phyloP scores from a whole-genome alignment of 2,329 filamentous ascomycete species.

The Dothideomycetes sp. region DNA sequence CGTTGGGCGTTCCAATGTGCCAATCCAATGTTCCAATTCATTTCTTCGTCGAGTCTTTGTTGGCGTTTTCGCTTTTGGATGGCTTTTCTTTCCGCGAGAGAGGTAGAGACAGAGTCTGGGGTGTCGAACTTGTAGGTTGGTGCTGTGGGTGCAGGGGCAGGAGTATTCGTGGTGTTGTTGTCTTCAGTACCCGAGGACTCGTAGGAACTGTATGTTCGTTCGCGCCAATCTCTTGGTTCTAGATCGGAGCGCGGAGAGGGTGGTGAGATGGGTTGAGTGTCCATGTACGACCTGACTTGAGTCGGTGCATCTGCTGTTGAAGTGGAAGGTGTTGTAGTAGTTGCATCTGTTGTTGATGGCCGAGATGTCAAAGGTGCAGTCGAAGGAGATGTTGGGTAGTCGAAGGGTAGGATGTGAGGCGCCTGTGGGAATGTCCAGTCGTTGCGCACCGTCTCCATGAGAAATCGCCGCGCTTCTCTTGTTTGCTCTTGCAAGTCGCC shows the following conservation, averaged over 20 bases:
- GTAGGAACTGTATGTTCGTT: conserved; percentile 33
- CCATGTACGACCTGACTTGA: neutral
- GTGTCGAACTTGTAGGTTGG: conserved; percentile 34
- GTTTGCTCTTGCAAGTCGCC: conserved; percentile 29
- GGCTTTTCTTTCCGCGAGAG: conserved; percentile 20
- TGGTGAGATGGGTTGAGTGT: conserved; percentile 10
- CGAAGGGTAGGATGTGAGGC: conserved; percentile 18
- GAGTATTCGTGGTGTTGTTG: conserved; percentile 12
- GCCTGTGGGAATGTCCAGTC: conserved; percentile 38
- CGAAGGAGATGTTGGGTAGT: neutral
- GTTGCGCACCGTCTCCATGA: conserved; percentile 34
- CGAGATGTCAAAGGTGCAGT: neutral
- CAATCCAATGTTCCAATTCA: conserved; percentile 68
- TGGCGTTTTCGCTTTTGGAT: conserved; percentile 31
- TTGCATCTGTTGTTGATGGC: neutral
- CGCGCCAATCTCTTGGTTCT: conserved; percentile 33
- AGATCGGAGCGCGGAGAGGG: conserved; percentile 16
- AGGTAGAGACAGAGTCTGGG: conserved; percentile 34
- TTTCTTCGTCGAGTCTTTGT: conserved; percentile 32
- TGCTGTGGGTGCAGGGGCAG: conserved; percentile 3
- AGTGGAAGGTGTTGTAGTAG: neutral
- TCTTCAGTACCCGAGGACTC: conserved; percentile 23
- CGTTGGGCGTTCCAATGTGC: conserved; percentile 69
- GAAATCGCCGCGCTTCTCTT: conserved; percentile 33
- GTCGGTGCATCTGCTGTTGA: neutral